Evolutionary conservation across 2,329 filamentous ascomycete species (phyloP), one percentile per base, ranked within the genome.

Genomic region (Westerdykella aurantiaca): DNA sequence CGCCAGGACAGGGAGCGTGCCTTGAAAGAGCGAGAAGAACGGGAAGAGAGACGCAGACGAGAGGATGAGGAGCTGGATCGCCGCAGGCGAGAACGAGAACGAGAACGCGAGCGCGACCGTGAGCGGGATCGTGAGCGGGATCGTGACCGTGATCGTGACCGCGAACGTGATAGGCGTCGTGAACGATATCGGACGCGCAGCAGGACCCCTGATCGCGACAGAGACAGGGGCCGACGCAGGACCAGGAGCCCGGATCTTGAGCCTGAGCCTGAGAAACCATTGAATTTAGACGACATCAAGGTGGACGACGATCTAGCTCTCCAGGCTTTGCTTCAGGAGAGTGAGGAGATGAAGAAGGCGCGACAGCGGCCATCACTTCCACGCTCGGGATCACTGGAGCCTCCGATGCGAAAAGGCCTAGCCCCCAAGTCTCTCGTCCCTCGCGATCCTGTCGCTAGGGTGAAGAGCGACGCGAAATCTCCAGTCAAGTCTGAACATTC

Each of bases 61-160:
- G 11, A 23, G 52, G 16, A 60, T 59, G 6, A 64, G 73, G 47
- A 73, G 59, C 72, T 57, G 7, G 49, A 48, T n/a, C 68, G 71
- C 22, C 56, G 71, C 60, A 75, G 33, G 13, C 6, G 60, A 22
- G 57, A 66, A 18, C 54, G 61, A 39, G 60, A 66, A 29, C 61
- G 62, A 6, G 60, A 64, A 35, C 59, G 64, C 31, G 60, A 64
- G 37, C 56, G 57, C 11, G 58, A 60, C 31, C 50, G 61, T 66
- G 69, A 58, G 68, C 70, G 71, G 31, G 79, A 82, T 43, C 72
- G 77, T 31, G 72, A 77, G 42, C 70, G 71, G 11, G 42, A 43
- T 31, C 48, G 50, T 35, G 75, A 52, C 67, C 69, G 70, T 38
- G 72, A 53, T 69, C 64, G 39, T 69, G 54, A 48, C 21, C 50